Evolutionary conservation across 768 basidiomycete genomes (phyloP).

Genomic region (Agrocybe pediades): DNA sequence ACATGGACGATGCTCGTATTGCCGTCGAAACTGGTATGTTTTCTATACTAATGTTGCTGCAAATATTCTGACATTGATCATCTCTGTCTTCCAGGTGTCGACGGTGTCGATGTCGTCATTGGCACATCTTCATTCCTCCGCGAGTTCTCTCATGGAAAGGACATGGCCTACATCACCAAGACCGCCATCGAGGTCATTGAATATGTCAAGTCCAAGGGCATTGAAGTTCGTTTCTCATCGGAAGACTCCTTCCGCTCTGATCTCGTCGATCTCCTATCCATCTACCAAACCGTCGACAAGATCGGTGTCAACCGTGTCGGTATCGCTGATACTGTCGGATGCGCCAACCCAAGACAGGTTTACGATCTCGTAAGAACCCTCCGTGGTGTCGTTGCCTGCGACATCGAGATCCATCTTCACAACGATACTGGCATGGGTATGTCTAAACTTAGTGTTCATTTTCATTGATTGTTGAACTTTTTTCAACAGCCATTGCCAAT

Average conservation of each 20-base stretch:
- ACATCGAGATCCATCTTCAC: slow-evolving; percentile 98
- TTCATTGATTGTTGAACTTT: background rate
- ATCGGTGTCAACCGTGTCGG: slow-evolving; percentile 99
- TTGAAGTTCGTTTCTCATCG: slow-evolving; percentile 99
- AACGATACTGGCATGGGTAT: slow-evolving; percentile 97
- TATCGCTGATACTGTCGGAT: slow-evolving; percentile 98
- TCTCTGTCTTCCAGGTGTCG: slow-evolving; percentile 65
- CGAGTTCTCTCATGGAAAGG: slow-evolving; percentile 99
- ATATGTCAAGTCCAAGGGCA: slow-evolving; percentile 99
- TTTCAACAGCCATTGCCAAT: slow-evolving; percentile 80
- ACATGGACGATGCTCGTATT: slow-evolving; percentile 99
- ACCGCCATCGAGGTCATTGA: slow-evolving; percentile 98
- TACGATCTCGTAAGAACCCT: slow-evolving; percentile 98
- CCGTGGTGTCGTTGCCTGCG: slow-evolving; percentile 93
- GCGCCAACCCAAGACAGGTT: slow-evolving; percentile 97
- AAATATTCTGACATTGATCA: background rate
- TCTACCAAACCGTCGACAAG: slow-evolving; percentile 99
- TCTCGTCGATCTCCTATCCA: slow-evolving; percentile 96
- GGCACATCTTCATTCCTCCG: slow-evolving; percentile 99
- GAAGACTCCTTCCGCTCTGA: slow-evolving; percentile 99
- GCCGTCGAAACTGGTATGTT: slow-evolving; percentile 93
- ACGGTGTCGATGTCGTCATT: slow-evolving; percentile 99
- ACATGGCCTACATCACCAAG: slow-evolving; percentile 99
- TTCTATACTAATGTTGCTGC: background rate
- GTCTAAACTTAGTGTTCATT: slow-evolving; percentile 17